Evolutionary conservation across 345 rosid genomes (phyloP).

Genomic region (Populus alba): DNA sequence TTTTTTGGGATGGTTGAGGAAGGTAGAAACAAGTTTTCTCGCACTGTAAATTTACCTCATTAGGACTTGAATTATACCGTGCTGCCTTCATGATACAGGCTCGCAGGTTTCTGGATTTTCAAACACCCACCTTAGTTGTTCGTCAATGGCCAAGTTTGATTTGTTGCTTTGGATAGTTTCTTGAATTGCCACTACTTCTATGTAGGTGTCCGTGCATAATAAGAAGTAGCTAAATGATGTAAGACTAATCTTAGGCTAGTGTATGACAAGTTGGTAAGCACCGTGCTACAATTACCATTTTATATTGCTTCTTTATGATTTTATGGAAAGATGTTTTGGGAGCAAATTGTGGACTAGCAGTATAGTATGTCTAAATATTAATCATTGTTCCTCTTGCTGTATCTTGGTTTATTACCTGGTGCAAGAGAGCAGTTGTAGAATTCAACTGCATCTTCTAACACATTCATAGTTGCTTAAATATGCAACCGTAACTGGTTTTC

Average conservation of each 20-base stretch:
- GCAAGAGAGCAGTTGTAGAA: too few relatives aligned
- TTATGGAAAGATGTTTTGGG: neutral
- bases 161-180: neutral
- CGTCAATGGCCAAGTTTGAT: neutral
- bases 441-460: too few relatives aligned
- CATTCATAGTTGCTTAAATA: too few relatives aligned
- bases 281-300: neutral
- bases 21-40: neutral
- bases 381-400: too few relatives aligned
- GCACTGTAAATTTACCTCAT: neutral
- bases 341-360: neutral
- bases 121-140: neutral
- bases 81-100: neutral
- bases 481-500: neutral
- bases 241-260: neutral
- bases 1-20: neutral
- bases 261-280: neutral
- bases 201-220: neutral
- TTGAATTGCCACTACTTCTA: neutral
- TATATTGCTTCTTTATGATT: neutral
- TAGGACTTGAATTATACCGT: neutral
- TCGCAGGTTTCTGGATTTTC: neutral
- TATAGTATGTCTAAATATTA: neutral
- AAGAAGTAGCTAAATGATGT: neutral
- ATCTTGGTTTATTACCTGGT: too few relatives aligned